These are phyloP conservation scores for Sugiyamaella castrensis DNA, from an alignment of 1,139 yeast genomes.

Conservation along the genomic window DNA sequence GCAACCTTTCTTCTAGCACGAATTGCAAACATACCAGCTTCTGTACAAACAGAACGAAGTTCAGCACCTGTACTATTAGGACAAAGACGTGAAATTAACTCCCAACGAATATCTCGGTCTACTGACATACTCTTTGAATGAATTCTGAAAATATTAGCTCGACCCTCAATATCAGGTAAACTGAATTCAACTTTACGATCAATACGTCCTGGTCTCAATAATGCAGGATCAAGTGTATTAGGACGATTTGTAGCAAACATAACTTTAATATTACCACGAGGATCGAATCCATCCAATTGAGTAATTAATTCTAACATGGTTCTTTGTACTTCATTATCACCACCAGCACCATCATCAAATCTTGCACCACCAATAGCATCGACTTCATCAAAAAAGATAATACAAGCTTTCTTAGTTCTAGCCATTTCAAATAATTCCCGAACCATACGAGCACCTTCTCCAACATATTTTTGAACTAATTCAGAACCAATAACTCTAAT, in stretches of 20 bases:
- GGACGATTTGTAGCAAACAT: constrained; percentile 99
- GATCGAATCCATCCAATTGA: constrained; percentile 96
- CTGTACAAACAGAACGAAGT: constrained; percentile 92
- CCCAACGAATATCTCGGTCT: constrained; percentile 98
- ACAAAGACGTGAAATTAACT: constrained; percentile 90
- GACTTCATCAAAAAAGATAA: constrained; percentile 92
- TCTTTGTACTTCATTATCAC: constrained; percentile 98
- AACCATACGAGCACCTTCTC: constrained; percentile 99
- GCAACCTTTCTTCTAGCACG: constrained; percentile 98
- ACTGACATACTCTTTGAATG: constrained; percentile 96
- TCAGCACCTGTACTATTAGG: constrained; percentile 99
- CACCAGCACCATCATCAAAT: constrained; percentile 99
- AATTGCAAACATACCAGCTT: constrained; percentile 99
- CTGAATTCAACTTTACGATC: constrained; percentile 98
- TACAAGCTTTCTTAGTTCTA: constrained; percentile 94
- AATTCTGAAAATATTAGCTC: constrained; percentile 94
- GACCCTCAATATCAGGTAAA: constrained; percentile 93
- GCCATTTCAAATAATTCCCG: constrained; percentile 98
- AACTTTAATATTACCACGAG: constrained; percentile 96
- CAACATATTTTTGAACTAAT: constrained; percentile 95
- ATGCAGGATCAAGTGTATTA: constrained; percentile 95
- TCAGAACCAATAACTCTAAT: constrained; percentile 98
- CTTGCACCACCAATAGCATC: constrained; percentile 99
- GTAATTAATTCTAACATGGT: constrained; percentile 98
- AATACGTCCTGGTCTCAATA: constrained; percentile 96